phyloP scores from a whole-genome alignment of 1,284 basidiomycete species.

The Mycosarcoma maydis region DNA sequence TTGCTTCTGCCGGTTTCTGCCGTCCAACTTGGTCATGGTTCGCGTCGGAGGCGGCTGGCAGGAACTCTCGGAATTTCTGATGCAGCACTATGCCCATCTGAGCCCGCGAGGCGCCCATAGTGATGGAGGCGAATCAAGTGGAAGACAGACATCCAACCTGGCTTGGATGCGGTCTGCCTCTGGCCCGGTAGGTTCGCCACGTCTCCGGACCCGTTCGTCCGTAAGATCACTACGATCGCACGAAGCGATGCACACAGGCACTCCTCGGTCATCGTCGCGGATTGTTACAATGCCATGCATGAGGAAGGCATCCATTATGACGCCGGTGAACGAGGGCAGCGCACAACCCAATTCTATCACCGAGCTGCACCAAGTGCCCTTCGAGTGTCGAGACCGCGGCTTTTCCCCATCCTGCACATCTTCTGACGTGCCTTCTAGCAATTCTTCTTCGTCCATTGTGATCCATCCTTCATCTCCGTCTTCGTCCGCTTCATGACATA shows the following conservation, averaged over 20 bases:
- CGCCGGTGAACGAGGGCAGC: neutral
- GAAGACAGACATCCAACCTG: neutral
- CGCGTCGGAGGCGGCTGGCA: conserved; percentile 66
- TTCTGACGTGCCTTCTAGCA: conserved; percentile 7
- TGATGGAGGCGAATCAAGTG: neutral
- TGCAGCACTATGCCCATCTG: conserved; percentile 44
- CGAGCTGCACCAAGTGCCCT: neutral
- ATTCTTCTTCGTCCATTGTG: conserved; percentile 25
- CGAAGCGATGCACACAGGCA: neutral
- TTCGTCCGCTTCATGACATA: neutral
- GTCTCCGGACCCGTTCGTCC: conserved; percentile 12
- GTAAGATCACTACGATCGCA: conserved; percentile 7
- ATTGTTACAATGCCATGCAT: conserved; percentile 28
- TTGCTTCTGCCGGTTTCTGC: conserved; percentile 63
- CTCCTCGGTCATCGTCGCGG: conserved; percentile 6
- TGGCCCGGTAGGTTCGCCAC: conserved; percentile 15
- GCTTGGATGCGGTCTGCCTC: conserved; percentile 38
- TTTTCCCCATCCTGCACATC: neutral
- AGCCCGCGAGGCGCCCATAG: neutral
- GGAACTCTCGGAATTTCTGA: conserved; percentile 59
- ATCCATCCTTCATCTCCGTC: conserved; percentile 19
- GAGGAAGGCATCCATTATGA: neutral
- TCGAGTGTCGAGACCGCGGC: neutral
- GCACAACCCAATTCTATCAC: neutral
- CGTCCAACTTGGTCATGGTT: conserved; percentile 64